Conservation (phyloP, 2,329 filamentous ascomycete genomes). For the Clarireedia homoeocarpa region DNA sequence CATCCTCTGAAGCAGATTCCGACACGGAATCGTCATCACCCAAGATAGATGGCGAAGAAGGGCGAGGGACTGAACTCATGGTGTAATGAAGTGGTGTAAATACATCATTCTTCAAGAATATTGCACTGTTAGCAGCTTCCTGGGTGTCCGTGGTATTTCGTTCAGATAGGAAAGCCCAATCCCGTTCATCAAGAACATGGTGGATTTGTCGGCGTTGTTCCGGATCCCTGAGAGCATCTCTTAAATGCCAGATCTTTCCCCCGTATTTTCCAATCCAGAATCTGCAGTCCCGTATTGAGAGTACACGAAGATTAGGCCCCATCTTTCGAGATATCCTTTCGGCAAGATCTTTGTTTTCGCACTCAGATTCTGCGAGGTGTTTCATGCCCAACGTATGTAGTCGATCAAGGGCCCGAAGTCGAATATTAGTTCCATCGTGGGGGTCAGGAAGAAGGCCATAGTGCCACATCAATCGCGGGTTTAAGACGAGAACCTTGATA, state of each 20-base stretch:
- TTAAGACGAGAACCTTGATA: constrained; percentile 7
- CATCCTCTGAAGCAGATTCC: constrained; percentile 4
- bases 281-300: constrained; percentile 8
- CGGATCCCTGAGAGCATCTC: constrained; percentile 7
- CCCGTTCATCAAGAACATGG: constrained; percentile 1
- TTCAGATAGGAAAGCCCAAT: constrained; percentile 9
- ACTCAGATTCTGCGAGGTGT: constrained; percentile 4
- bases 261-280: constrained; percentile 7
- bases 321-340: constrained; percentile 7
- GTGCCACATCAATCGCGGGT: constrained; percentile 5
- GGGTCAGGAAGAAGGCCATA: constrained; percentile 8
- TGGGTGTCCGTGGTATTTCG: constrained; percentile 8
- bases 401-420: constrained; percentile 1
- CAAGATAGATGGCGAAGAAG: not conserved
- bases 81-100: constrained; percentile 1
- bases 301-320: constrained; percentile 6
- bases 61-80: not conserved
- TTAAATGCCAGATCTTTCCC: constrained; percentile 5
- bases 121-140: constrained; percentile 10
- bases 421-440: constrained; percentile 3
- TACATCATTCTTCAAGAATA: constrained; percentile 7
- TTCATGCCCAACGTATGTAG: constrained; percentile 7
- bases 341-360: constrained; percentile 6
- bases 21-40: not conserved
- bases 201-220: constrained; percentile 6